A percentile compares a stretch with the other conserved stretches of the same genome.
Conservation (phyloP, 176 grass and related monocot species). For the Oryza longistaminata region DNA sequence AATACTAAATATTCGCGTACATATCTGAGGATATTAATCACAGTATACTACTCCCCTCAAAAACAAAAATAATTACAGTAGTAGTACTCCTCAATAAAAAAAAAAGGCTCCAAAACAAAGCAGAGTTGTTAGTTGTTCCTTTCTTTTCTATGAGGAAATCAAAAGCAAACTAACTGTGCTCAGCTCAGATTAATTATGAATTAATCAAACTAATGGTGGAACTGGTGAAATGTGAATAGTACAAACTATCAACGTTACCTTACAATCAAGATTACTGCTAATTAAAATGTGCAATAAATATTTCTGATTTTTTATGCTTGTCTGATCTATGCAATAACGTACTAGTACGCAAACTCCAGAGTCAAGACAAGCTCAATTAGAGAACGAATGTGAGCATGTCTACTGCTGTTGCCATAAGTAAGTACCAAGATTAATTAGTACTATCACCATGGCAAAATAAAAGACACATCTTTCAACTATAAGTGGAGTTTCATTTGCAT, state of each 20-base stretch:
- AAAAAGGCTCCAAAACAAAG: neutral
- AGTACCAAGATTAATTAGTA: neutral
- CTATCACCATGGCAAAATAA: neutral
- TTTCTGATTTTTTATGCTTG: neutral
- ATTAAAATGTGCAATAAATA: neutral
- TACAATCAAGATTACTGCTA: neutral
- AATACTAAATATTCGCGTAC: too few species aligned
- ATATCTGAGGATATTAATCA: too few species aligned
- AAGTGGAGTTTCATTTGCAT: too few species aligned
- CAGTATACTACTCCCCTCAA: too few species aligned
- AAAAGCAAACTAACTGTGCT: neutral
- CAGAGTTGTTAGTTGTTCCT: too few species aligned
- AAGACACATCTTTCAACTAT: too few species aligned
- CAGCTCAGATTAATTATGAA: neutral
- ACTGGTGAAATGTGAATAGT: neutral
- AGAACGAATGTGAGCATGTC: constrained; percentile 7
- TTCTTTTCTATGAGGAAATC: neutral
- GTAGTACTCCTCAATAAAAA: too few species aligned
- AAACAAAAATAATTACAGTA: too few species aligned
- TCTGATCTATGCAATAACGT: constrained; percentile 11
- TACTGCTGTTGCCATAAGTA: constrained; percentile 13
- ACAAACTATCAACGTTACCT: neutral
- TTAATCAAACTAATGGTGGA: neutral
- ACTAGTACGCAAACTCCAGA: neutral
- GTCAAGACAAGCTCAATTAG: neutral